phyloP scores from a whole-genome alignment of 306 rosid genomes.

The Vicia sativa region DNA sequence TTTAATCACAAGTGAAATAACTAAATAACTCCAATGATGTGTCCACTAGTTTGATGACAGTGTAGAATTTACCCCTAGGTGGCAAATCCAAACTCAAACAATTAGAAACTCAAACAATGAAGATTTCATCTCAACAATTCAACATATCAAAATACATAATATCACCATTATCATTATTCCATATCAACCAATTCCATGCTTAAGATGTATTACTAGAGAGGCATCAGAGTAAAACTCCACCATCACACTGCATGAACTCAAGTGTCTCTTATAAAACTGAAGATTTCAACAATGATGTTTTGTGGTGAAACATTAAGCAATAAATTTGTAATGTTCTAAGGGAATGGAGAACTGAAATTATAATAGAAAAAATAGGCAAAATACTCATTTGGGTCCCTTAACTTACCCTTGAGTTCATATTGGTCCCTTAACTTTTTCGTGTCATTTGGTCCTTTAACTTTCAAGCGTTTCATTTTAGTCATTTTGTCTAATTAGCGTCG shows the following conservation, averaged over 20 bases:
- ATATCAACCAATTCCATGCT: neutral
- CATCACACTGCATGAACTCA: conserved; percentile 1
- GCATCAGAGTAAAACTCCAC: conserved; percentile 28
- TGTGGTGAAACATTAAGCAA: conserved; percentile 13
- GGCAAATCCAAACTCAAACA: neutral
- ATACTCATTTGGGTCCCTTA: no score
- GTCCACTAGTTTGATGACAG: neutral
- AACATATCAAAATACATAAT: neutral
- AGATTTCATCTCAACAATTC: conserved; percentile 2
- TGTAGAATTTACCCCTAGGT: neutral
- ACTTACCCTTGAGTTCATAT: no score
- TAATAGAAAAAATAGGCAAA: no score
- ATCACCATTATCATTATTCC: neutral
- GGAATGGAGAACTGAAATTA: conserved; percentile 14
- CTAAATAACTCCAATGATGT: neutral
- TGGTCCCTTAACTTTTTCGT: no score
- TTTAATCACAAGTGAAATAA: neutral
- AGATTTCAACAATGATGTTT: conserved; percentile 17
- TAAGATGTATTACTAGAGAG: neutral
- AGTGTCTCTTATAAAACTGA: neutral
- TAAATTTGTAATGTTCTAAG: conserved; percentile 20
- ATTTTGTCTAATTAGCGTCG: no score
- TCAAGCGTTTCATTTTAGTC: no score
- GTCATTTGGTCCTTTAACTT: no score
- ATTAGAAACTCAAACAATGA: no score